phyloP scores from a whole-genome alignment of 768 basidiomycete species.

The Suillus subaureus region DNA sequence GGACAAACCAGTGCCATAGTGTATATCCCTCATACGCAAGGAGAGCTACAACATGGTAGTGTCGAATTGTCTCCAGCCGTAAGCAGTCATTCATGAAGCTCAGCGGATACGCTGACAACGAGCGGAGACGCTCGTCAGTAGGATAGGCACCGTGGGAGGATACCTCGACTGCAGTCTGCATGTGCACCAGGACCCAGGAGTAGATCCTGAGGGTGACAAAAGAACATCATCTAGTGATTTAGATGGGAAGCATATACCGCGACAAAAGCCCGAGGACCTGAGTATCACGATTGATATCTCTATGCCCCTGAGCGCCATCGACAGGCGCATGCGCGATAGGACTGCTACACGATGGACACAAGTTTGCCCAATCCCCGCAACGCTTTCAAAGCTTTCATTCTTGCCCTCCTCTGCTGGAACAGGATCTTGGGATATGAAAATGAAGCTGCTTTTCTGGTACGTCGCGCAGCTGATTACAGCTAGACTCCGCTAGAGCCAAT shows the following conservation, averaged over 20 bases:
- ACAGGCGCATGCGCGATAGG: slow-evolving; percentile 7
- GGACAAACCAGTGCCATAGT: slow-evolving; percentile 1
- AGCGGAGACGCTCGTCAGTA: too few species aligned
- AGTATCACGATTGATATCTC: neutral
- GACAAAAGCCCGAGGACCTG: neutral
- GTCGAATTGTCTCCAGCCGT: neutral
- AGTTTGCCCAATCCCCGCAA: slow-evolving; percentile 51
- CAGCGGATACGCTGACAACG: neutral
- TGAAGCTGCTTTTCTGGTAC: slow-evolving; percentile 60
- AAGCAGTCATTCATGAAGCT: neutral
- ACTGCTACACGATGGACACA: slow-evolving; percentile 13
- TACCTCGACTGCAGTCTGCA: slow-evolving; percentile 1
- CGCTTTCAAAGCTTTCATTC: slow-evolving; percentile 50
- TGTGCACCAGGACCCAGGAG: slow-evolving; percentile 2
- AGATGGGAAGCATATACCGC: neutral
- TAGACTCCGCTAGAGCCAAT: slow-evolving; percentile 61
- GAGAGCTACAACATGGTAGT: neutral
- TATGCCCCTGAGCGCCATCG: neutral
- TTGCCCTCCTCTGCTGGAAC: slow-evolving; percentile 35
- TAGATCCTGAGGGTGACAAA: neutral
- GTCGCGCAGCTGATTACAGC: slow-evolving; percentile 55
- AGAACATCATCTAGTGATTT: neutral
- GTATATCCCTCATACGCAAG: slow-evolving; percentile 9
- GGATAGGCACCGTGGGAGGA: neutral
- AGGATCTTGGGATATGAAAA: slow-evolving; percentile 43